Conservation (phyloP, 2,329 filamentous ascomycete genomes). For the Stachybotrys echinatus region DNA sequence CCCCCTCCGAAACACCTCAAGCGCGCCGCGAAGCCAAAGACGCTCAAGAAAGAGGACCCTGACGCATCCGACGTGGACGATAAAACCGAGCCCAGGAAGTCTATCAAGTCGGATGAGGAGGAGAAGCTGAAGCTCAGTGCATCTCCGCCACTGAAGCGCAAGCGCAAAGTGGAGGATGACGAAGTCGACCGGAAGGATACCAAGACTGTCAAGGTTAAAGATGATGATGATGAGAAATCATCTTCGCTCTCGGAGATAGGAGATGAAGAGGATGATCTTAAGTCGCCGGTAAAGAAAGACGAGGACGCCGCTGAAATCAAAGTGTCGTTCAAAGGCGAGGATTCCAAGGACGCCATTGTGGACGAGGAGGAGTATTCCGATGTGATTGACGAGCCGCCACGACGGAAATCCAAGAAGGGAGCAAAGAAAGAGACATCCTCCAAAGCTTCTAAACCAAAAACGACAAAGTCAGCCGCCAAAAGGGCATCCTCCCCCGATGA, state of each 20-base stretch:
- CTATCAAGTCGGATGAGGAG: conserved; percentile 20
- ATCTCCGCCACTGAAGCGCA: conserved; percentile 6
- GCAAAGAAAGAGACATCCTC: conserved; percentile 22
- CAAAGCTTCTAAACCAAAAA: conserved; percentile 20
- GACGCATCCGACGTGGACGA: neutral
- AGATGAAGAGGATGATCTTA: conserved; percentile 4
- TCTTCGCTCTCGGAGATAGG: too few relatives aligned
- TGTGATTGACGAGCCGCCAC: conserved; percentile 68
- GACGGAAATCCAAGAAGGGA: conserved; percentile 53
- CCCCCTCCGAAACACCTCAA: conserved; percentile 35
- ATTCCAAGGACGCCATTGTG: conserved; percentile 13
- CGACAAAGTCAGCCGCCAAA: conserved; percentile 8
- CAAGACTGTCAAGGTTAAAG: neutral
- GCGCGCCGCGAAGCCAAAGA: conserved; percentile 21
- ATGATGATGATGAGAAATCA: conserved; percentile 6
- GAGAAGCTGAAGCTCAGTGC: neutral
- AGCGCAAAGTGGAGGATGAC: conserved; percentile 5
- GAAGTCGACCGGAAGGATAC: neutral
- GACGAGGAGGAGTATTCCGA: conserved; percentile 35
- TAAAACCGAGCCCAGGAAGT: neutral
- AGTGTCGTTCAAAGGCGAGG: conserved; percentile 9
- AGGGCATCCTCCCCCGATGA: conserved; percentile 35
- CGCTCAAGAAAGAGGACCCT: conserved; percentile 22
- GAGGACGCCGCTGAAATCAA: conserved; percentile 6
- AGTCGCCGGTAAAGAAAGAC: conserved; percentile 8